Percentiles rank a stretch among this genome's conserved stretches.
Evolutionary conservation across 768 basidiomycete genomes (phyloP).

Genomic region (Panus rudis): DNA sequence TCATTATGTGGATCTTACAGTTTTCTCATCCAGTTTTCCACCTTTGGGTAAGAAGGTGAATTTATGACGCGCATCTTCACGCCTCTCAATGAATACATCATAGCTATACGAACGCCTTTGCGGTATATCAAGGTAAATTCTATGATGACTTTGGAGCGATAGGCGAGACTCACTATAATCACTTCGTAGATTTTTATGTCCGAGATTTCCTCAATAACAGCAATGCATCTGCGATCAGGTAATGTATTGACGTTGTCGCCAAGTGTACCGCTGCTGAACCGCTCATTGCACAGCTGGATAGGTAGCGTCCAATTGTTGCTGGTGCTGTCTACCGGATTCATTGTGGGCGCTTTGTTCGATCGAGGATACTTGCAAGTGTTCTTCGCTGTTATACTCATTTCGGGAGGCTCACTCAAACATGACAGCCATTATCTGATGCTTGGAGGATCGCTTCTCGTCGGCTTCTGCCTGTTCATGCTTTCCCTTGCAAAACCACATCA

Average conservation of each 20-base stretch:
- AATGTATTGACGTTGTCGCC: no score
- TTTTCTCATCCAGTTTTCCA: constrained; percentile 18
- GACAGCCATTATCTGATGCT: constrained; percentile 19
- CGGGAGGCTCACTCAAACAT: constrained; percentile 13
- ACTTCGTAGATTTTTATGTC: constrained; percentile 16
- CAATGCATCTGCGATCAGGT: background rate
- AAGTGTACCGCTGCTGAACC: background rate
- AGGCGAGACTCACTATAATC: background rate
- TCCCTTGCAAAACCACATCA: constrained; percentile 25
- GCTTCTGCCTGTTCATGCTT: constrained; percentile 21
- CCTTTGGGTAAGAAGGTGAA: constrained; percentile 10
- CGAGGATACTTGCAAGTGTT: constrained; percentile 37
- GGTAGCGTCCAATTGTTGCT: constrained; percentile 43
- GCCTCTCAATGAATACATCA: background rate
- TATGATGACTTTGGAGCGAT: background rate
- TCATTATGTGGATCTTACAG: constrained; percentile 8
- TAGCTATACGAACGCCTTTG: constrained; percentile 25
- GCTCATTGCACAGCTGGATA: constrained; percentile 33
- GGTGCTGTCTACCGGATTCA: constrained; percentile 33
- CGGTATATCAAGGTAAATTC: constrained; percentile 25
- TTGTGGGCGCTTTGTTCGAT: constrained; percentile 39
- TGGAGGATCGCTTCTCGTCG: constrained; percentile 20
- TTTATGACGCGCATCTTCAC: no score
- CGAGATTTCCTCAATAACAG: constrained; percentile 21
- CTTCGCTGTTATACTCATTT: background rate